These are phyloP conservation scores for Spathaspora sp. DNA, from an alignment of 805 yeast species.

Conservation along the genomic window DNA sequence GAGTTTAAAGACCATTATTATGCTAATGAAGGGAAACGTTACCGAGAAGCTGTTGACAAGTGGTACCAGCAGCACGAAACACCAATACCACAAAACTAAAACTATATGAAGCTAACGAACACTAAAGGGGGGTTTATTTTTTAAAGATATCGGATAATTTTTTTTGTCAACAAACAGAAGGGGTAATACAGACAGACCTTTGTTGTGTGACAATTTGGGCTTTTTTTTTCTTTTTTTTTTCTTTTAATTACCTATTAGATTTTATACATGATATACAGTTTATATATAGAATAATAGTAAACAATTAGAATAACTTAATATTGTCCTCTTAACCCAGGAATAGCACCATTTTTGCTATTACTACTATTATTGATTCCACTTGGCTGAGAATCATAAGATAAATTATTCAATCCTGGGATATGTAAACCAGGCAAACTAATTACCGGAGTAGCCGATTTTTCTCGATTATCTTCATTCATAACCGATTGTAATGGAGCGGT, in stretches of 20 bases:
- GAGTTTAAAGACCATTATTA: constrained; percentile 14
- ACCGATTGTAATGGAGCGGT: not conserved
- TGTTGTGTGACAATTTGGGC: not conserved
- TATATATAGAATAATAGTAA: not conserved
- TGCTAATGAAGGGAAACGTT: constrained; percentile 19
- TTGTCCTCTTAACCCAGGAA: constrained; percentile 16
- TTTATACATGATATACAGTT: not conserved
- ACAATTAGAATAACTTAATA: constrained; percentile 2
- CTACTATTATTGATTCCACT: constrained; percentile 4
- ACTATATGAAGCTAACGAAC: no score
- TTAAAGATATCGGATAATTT: not conserved
- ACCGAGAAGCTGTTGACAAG: constrained; percentile 22
- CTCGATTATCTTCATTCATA: not conserved
- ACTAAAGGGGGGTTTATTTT: not conserved
- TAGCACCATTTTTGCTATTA: constrained; percentile 7
- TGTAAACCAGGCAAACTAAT: constrained; percentile 1
- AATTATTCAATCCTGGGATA: constrained; percentile 2
- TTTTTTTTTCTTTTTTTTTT: not conserved
- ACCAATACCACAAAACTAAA: not conserved
- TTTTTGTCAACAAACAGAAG: not conserved
- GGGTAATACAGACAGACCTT: not conserved
- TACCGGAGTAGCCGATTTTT: not conserved
- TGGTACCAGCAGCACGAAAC: constrained; percentile 12
- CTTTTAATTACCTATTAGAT: not conserved
- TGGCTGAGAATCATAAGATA: constrained; percentile 1